Percentiles rank a stretch among this genome's conserved stretches.
Evolutionary conservation across 768 basidiomycete species (phyloP).

Genomic region (Pleurotus giganteus): DNA sequence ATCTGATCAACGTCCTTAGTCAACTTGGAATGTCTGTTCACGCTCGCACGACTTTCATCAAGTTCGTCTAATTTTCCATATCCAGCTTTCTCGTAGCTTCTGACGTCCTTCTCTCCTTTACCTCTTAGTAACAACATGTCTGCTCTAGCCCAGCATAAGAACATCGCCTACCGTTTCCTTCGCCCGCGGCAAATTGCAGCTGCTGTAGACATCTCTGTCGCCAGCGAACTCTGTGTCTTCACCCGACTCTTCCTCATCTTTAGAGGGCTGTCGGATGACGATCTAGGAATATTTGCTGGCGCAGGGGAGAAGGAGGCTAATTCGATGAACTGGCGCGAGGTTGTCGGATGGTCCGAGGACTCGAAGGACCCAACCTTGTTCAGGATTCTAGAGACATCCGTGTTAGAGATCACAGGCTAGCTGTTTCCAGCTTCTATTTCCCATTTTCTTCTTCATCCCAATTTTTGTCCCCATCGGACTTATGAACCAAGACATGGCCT

Average conservation of each 20-base stretch:
- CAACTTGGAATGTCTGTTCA: constrained; percentile 82
- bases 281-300: constrained; percentile 68
- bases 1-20: constrained; percentile 79
- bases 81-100: constrained; percentile 1
- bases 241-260: constrained; percentile 86
- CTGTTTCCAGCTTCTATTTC: neutral
- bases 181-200: constrained; percentile 76
- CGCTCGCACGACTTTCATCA: constrained; percentile 80
- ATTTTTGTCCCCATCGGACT: neutral
- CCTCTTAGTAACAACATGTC: constrained; percentile 67
- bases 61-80: constrained; percentile 39
- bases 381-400: constrained; percentile 75
- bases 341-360: constrained; percentile 79
- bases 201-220: constrained; percentile 87
- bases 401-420: constrained; percentile 60
- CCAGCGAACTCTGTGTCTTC: constrained; percentile 75
- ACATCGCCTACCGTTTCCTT: constrained; percentile 89
- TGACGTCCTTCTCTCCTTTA: constrained; percentile 8
- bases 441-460: neutral
- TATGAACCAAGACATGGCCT: neutral
- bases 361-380: constrained; percentile 74
- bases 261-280: constrained; percentile 79
- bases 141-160: constrained; percentile 72
- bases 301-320: constrained; percentile 89
- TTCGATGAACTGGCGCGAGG: constrained; percentile 74